phyloP scores from a whole-genome alignment of 768 basidiomycete species.

The Auriscalpium microsporum region DNA sequence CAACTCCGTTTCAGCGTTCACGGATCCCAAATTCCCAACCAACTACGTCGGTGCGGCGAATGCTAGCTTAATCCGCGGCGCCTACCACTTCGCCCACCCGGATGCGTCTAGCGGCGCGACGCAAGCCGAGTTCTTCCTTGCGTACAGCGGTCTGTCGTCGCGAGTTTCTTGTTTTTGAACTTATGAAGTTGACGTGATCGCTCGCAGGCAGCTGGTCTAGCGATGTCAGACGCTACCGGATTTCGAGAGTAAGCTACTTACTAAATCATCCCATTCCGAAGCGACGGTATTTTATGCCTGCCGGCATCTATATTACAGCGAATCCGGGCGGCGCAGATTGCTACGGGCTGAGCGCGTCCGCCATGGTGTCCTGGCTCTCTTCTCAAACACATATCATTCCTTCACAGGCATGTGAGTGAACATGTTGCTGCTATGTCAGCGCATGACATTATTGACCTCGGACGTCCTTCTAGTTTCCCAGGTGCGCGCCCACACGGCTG shows the following conservation, averaged over 20 bases:
- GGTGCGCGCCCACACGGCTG: conserved; percentile 19
- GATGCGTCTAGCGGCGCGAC: conserved; percentile 43
- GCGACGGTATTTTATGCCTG: not conserved
- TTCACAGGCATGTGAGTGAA: conserved; percentile 35
- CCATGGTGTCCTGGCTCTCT: conserved; percentile 61
- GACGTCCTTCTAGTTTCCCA: conserved; percentile 27
- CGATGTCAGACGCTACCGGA: conserved; percentile 59
- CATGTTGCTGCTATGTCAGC: too few species aligned
- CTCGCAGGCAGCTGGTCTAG: conserved; percentile 40
- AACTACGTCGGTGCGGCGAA: conserved; percentile 52
- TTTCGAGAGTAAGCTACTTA: conserved; percentile 41
- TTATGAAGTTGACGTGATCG: not conserved
- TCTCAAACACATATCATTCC: conserved; percentile 50
- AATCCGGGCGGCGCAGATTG: conserved; percentile 44
- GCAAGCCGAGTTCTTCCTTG: conserved; percentile 53
- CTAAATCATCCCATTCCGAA: not conserved
- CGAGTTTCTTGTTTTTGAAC: not conserved
- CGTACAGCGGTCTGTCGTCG: conserved; percentile 37
- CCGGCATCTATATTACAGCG: conserved; percentile 25
- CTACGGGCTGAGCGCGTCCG: conserved; percentile 41
- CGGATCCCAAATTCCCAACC: conserved; percentile 34
- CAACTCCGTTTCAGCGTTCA: conserved; percentile 22
- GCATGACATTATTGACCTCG: not conserved
- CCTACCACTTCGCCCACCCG: conserved; percentile 55
- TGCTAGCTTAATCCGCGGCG: conserved; percentile 48